A percentile compares a stretch with the other conserved stretches of the same genome.
Conservation (phyloP, 176 grass and related monocot species). For the Triticum urartu region DNA sequence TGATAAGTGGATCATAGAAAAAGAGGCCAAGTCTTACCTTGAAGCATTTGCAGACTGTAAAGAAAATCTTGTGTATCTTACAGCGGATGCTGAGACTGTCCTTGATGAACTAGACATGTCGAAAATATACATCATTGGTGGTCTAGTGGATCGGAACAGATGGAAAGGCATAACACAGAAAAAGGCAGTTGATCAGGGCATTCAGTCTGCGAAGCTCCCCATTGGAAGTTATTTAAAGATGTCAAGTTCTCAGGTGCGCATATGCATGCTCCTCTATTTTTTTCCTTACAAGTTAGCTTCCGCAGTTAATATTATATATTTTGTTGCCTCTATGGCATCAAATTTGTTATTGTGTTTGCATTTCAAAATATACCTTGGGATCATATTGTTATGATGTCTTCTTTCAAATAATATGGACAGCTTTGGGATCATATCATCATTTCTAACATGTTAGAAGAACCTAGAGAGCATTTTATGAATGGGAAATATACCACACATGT, state of each 20-base stretch:
- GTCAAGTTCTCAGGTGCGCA: conserved; percentile 87
- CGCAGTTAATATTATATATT: neutral
- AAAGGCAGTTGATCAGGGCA: conserved; percentile 84
- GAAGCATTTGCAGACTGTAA: conserved; percentile 75
- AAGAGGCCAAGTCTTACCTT: conserved; percentile 72
- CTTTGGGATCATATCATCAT: neutral
- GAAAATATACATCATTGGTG: conserved; percentile 93
- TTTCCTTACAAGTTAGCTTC: neutral
- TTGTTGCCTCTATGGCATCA: neutral
- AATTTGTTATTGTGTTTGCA: neutral
- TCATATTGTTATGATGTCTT: neutral
- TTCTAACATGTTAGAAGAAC: neutral
- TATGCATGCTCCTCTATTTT: neutral
- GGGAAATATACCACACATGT: neutral
- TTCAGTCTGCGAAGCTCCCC: conserved; percentile 84
- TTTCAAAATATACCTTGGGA: neutral
- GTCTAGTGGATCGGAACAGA: conserved; percentile 87
- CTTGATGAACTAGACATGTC: conserved; percentile 83
- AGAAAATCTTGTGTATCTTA: conserved; percentile 82
- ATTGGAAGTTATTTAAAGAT: conserved; percentile 88
- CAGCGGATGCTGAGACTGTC: conserved; percentile 74
- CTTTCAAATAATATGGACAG: neutral
- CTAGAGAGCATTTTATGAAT: neutral
- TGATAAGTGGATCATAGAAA: conserved; percentile 92
- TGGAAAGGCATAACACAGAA: conserved; percentile 88